Evolutionary conservation across 2,329 filamentous ascomycete genomes (phyloP).

Genomic region (Bipolaris cookei): DNA sequence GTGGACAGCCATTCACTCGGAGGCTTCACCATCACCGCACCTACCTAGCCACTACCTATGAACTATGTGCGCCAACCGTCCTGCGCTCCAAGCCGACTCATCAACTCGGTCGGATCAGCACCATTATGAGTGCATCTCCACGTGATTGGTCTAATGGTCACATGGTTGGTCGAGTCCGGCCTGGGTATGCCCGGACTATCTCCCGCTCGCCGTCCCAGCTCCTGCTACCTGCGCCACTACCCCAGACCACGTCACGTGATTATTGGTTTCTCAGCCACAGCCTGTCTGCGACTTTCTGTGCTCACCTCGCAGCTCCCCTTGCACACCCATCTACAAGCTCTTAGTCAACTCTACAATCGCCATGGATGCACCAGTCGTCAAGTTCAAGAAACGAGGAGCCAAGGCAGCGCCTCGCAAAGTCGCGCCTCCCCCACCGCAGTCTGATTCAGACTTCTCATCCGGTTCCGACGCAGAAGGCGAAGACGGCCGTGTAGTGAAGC

Average conservation of each 20-base stretch:
- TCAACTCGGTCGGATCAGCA: too few species aligned
- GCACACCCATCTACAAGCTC: not conserved
- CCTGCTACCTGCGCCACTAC: conserved; percentile 17
- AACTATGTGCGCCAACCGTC: not conserved
- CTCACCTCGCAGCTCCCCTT: conserved; percentile 2
- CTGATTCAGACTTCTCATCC: conserved; percentile 64
- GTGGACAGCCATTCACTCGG: too few species aligned
- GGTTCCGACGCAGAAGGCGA: conserved; percentile 75
- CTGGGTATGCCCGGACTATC: not conserved
- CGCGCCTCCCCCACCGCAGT: conserved; percentile 73
- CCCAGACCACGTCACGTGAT: conserved; percentile 20
- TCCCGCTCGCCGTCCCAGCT: not conserved
- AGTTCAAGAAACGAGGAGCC: conserved; percentile 85
- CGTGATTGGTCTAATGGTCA: too few species aligned
- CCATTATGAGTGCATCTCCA: too few species aligned
- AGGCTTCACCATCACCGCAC: too few species aligned
- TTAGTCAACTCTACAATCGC: conserved; percentile 25
- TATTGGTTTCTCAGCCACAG: conserved; percentile 33
- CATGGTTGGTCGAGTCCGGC: too few species aligned
- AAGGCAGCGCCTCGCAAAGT: conserved; percentile 84
- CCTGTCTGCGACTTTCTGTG: conserved; percentile 32
- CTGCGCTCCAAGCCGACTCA: not conserved
- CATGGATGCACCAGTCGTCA: conserved; percentile 60
- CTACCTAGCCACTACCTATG: too few species aligned
- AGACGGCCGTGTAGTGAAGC: conserved; percentile 75